Evolutionary conservation across 768 basidiomycete species (phyloP).

Genomic region (Auriscalpium orientale): DNA sequence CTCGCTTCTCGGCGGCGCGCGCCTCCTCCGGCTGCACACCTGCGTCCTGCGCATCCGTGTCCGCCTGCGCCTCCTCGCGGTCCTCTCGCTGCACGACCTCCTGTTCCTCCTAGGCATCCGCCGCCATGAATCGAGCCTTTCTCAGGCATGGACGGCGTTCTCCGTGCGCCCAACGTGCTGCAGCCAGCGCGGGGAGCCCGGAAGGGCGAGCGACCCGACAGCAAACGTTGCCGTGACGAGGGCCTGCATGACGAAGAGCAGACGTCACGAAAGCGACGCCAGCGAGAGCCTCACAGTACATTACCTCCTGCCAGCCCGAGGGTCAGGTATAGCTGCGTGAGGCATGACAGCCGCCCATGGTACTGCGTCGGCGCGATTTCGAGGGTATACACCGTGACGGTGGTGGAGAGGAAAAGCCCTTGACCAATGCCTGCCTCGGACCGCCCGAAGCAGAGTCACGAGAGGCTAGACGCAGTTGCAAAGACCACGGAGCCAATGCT

Average conservation of each 20-base stretch:
- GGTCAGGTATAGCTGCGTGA: conserved; percentile 36
- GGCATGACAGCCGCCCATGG: conserved; percentile 33
- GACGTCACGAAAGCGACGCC: conserved; percentile 29
- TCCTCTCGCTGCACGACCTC: conserved; percentile 14
- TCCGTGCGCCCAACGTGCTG: conserved; percentile 26
- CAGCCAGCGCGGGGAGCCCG: conserved; percentile 37
- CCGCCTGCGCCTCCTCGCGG: background rate
- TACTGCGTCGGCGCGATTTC: conserved; percentile 37
- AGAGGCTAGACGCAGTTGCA: conserved; percentile 26
- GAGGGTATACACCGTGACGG: conserved; percentile 30
- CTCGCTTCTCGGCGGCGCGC: background rate
- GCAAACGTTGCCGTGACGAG: conserved; percentile 23
- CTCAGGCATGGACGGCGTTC: conserved; percentile 25
- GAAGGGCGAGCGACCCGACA: conserved; percentile 24
- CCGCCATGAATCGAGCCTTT: conserved; percentile 16
- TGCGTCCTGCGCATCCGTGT: background rate
- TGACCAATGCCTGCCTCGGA: conserved; percentile 39
- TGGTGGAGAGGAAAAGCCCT: conserved; percentile 36
- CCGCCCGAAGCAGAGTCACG: conserved; percentile 35
- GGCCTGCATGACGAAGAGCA: conserved; percentile 30
- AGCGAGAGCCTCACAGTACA: conserved; percentile 25
- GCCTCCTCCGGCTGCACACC: no score
- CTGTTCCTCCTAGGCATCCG: conserved; percentile 24
- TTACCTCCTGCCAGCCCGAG: conserved; percentile 28
- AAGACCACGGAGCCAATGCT: conserved; percentile 34